Conservation (phyloP, 148 eudicot species). For the Arctostaphylos glauca region DNA sequence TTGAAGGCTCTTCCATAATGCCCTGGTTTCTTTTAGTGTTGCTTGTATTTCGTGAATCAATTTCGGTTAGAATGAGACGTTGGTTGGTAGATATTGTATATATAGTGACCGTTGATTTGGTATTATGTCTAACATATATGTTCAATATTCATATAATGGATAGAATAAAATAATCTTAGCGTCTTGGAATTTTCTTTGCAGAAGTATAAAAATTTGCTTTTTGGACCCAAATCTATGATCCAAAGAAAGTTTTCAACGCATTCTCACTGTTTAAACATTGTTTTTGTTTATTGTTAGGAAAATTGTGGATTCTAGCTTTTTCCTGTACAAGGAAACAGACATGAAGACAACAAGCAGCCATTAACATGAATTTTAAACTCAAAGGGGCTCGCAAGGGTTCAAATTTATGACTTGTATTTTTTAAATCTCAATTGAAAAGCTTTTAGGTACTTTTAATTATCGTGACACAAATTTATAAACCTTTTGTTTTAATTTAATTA, state of each 20-base stretch:
- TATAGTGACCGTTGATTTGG: not conserved
- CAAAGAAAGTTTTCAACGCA: not conserved
- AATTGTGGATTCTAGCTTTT: not conserved
- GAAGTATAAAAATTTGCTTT: not conserved
- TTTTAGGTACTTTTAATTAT: no score
- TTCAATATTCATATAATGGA: not conserved
- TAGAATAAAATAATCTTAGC: not conserved
- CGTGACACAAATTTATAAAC: no score
- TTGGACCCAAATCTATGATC: not conserved
- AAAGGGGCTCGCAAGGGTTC: no score
- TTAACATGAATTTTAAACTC: no score
- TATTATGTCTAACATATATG: not conserved
- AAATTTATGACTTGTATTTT: no score
- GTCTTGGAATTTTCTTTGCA: not conserved
- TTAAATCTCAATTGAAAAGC: no score
- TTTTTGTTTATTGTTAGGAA: not conserved
- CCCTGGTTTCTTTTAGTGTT: not conserved
- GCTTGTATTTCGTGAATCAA: not conserved
- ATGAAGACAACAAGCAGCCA: no score
- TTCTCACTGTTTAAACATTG: not conserved
- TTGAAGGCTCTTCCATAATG: conserved; percentile 34
- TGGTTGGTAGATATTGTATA: not conserved
- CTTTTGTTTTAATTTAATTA: no score
- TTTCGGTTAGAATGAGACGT: not conserved
- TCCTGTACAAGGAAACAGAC: not conserved